These are phyloP conservation scores for Whalleya microplaca DNA, from an alignment of 2,329 filamentous ascomycete species.

Conservation along the genomic window DNA sequence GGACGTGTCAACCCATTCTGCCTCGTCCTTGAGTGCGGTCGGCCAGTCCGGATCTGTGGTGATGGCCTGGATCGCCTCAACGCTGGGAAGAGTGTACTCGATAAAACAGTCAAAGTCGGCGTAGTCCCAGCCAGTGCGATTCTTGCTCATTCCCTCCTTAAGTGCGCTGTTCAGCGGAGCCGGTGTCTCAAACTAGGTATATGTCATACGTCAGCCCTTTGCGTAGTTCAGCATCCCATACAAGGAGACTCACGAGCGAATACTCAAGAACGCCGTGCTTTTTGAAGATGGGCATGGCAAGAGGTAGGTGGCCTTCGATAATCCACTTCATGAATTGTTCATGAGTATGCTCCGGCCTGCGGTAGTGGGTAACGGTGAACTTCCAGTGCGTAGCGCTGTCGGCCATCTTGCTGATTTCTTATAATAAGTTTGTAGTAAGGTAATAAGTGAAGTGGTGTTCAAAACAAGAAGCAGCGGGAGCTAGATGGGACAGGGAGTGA, in stretches of 20 bases:
- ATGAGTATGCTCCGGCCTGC: conserved; percentile 34
- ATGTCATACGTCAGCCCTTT: conserved; percentile 3
- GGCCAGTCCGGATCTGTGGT: conserved; percentile 34
- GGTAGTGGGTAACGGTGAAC: conserved; percentile 34
- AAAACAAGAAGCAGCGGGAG: too few relatives aligned
- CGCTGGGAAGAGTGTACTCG: conserved; percentile 32
- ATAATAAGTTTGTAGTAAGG: too few relatives aligned
- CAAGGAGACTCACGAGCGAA: conserved; percentile 27
- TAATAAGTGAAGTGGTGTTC: too few relatives aligned
- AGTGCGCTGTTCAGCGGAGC: conserved; percentile 24
- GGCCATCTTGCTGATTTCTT: too few relatives aligned
- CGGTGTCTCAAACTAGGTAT: conserved; percentile 30
- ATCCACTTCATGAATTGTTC: conserved; percentile 39
- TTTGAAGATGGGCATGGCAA: conserved; percentile 35
- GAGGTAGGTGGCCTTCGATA: conserved; percentile 33
- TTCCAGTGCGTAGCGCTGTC: too few relatives aligned
- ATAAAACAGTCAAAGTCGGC: conserved; percentile 37
- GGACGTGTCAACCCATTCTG: conserved; percentile 35
- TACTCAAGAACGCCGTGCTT: conserved; percentile 31
- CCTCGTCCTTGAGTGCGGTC: conserved; percentile 30
- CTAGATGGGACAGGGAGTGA: too few relatives aligned
- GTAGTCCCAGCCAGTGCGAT: conserved; percentile 20
- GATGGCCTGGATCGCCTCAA: conserved; percentile 26
- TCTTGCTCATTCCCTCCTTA: conserved; percentile 20
- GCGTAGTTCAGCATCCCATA: neutral